Conservation (phyloP, 1,284 basidiomycete genomes). For the Malassezia nana region DNA sequence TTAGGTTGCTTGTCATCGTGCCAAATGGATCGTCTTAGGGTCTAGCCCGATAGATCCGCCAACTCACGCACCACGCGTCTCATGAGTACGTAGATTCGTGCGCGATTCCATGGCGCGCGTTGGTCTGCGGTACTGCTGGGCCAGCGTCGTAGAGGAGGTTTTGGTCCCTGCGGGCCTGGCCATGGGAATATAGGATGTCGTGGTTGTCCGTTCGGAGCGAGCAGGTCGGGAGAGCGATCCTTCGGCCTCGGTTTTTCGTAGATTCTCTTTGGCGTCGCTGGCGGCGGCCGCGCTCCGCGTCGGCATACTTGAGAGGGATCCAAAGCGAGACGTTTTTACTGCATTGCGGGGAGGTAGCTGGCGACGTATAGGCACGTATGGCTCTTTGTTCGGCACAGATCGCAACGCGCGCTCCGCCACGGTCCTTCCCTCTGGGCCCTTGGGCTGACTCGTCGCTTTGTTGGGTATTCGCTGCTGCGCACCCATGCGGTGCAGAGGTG, state of each 20-base stretch:
- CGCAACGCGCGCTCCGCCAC: neutral
- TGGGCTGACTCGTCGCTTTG: neutral
- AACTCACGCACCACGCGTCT: neutral
- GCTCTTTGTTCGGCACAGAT: conserved; percentile 8
- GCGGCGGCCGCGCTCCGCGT: neutral
- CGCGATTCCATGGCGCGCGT: neutral
- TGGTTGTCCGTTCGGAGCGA: neutral
- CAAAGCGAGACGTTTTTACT: conserved; percentile 4
- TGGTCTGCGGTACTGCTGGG: neutral
- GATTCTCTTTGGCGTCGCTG: neutral
- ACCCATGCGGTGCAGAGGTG: neutral
- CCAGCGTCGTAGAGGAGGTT: neutral
- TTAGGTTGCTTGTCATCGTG: too few relatives aligned
- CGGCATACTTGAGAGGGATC: neutral
- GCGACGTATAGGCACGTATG: conserved; percentile 14
- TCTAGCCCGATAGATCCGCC: neutral
- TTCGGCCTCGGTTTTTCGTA: neutral
- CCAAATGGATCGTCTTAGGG: too few relatives aligned
- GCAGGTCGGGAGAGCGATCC: neutral
- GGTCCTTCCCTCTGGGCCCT: neutral
- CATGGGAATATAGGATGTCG: neutral
- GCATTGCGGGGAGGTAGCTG: conserved; percentile 6
- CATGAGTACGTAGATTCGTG: neutral
- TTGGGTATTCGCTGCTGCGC: neutral
- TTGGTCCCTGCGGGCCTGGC: neutral